Evolutionary conservation across 225 moss, liverwort and hornwort genomes (phyloP), one percentile per base, ranked within the genome.

Genomic region (Sphagnum contortum): DNA sequence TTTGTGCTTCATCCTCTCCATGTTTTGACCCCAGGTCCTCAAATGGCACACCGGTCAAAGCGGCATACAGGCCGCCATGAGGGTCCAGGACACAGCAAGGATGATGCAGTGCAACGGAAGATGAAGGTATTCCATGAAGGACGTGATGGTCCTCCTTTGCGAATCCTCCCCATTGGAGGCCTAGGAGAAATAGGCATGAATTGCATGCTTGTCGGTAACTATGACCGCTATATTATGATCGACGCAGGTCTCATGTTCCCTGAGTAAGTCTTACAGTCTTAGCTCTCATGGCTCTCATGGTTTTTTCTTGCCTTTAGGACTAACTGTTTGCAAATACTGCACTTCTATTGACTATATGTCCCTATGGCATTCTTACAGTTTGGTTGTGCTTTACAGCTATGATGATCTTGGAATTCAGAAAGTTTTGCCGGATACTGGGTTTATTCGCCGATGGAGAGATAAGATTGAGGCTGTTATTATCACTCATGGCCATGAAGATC

Each of bases 101-200:
- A 98, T 63, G 98, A 98, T 60, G 77, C 98, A 9, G 98, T 98
- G 72, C 87, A 91, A 64, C 85, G 98, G 54, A 98, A 82, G 74
- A 66, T 98, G 93, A 80, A 84, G 64, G 76, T 89, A 2, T 98
- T 98, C 60, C 98, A 98, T 70, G 93, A 98, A 74, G 98, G 98
- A 12, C 51, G 44, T 2, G 93, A 91, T 0, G 98, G 98, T 0
- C 98, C 98, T 44, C 98, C 98, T 48, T 56, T 98, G 73, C 87
- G 98, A 10, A 58, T 98, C 48, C 68, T 98, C 45, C 98, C 98
- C 6, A 93, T 98, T 55, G 98, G 98, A 45, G 98, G 98, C 4
- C 74, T 98, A 14, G 98, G 98, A 55, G 98, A 98, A 67, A 98
- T 98, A 70, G 98, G 98, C 77, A 98, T 98, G 98, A 98, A 98